A percentile compares a stretch with the other conserved stretches of the same genome.
These are phyloP conservation scores for Thielaviopsis euricoi DNA, from an alignment of 2,329 filamentous ascomycete genomes.

Conservation along the genomic window DNA sequence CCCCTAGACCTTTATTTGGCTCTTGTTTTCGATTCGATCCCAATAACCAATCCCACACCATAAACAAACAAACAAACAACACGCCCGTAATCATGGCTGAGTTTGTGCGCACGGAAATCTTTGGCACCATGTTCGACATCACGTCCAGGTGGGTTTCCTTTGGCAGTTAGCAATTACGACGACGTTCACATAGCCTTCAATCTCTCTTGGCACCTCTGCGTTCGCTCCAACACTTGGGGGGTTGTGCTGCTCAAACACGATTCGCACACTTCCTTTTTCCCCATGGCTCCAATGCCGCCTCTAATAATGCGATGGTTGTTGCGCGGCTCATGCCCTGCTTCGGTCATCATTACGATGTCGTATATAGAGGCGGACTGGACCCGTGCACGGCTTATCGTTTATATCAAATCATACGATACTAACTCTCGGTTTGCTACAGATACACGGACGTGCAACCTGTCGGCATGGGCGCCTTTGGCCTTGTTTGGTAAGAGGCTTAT, in stretches of 20 bases:
- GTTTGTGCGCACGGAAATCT: slow-evolving; percentile 98
- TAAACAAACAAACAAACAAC: slow-evolving; percentile 12
- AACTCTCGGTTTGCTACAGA: slow-evolving; percentile 28
- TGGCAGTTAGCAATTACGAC: background rate
- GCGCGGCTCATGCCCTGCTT: background rate
- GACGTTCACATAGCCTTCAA: background rate
- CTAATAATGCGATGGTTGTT: background rate
- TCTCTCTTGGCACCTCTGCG: background rate
- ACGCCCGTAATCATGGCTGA: slow-evolving; percentile 74
- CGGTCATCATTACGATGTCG: background rate
- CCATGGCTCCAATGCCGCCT: background rate
- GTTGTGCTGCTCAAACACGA: background rate
- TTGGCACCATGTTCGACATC: slow-evolving; percentile 98
- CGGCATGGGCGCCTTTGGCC: slow-evolving; percentile 95
- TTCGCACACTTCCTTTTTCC: background rate
- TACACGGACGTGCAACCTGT: slow-evolving; percentile 97
- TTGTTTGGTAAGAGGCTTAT: slow-evolving; percentile 65
- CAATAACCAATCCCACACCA: slow-evolving; percentile 7
- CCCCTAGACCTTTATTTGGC: slow-evolving; percentile 7
- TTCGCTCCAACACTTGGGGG: background rate
- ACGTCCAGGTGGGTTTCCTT: slow-evolving; percentile 61
- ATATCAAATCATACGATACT: background rate
- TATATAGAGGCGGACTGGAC: background rate
- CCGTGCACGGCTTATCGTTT: background rate
- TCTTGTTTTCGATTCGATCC: background rate